A percentile compares a stretch with the other conserved stretches of the same genome.
Conservation (phyloP, 208 protist species). For the Spongospora subterranea region DNA sequence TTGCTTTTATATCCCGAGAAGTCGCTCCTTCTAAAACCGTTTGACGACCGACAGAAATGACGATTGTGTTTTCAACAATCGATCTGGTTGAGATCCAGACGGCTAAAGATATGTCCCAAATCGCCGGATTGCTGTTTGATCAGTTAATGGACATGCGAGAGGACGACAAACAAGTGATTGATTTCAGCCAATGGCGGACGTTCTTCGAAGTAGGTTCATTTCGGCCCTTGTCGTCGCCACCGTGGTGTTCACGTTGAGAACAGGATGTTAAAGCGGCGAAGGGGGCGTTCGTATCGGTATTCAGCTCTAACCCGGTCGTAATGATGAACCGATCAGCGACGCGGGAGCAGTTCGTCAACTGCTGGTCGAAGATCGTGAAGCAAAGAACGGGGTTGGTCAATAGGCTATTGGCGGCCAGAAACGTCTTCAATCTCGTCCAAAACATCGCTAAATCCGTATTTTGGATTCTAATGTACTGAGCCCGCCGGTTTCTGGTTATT, state of each 20-base stretch:
- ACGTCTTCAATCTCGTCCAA: constrained; percentile 43
- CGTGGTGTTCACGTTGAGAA: neutral
- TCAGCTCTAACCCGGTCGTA: neutral
- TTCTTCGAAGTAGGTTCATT: too few species aligned
- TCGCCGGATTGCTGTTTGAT: neutral
- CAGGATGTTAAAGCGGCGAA: neutral
- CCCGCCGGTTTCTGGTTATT: neutral
- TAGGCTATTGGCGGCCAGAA: constrained; percentile 16
- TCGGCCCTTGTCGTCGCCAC: neutral
- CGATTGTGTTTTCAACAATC: neutral
- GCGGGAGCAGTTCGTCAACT: neutral
- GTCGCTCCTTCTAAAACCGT: neutral
- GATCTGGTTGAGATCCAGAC: constrained; percentile 48
- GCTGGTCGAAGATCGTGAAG: neutral
- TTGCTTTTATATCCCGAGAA: neutral
- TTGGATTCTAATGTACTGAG: neutral
- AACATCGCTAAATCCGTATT: neutral
- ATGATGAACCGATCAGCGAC: neutral
- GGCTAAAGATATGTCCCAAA: constrained; percentile 9
- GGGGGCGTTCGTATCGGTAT: neutral
- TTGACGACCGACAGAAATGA: neutral
- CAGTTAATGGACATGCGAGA: neutral
- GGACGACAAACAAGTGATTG: neutral
- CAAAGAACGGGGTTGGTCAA: neutral
- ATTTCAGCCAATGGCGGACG: neutral